These are phyloP conservation scores for Paracoccidioides lutzii DNA, from an alignment of 2,329 filamentous ascomycete species.

Conservation along the genomic window DNA sequence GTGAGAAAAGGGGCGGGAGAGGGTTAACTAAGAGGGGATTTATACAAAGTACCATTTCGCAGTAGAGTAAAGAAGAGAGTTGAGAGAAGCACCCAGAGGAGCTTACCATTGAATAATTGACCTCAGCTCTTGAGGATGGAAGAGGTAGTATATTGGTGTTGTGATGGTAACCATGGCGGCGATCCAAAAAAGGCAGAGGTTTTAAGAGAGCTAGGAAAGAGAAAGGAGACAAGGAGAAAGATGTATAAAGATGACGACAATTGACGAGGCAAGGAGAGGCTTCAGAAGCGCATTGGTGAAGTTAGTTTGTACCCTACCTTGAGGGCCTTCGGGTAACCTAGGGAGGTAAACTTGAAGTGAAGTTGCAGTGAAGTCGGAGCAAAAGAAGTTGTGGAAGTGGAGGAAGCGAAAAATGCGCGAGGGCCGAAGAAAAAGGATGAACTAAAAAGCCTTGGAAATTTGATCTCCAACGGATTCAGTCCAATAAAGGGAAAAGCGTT, in stretches of 20 bases:
- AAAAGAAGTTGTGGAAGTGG: too few species aligned
- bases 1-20: neutral
- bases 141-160: constrained; percentile 54
- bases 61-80: neutral
- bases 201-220: constrained; percentile 6
- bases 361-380: too few species aligned
- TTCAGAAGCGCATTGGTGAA: too few species aligned
- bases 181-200: constrained; percentile 6
- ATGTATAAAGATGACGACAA: too few species aligned
- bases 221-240: neutral
- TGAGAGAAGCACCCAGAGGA: neutral
- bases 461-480: neutral
- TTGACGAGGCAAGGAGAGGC: too few species aligned
- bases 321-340: too few species aligned
- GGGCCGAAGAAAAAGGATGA: too few species aligned
- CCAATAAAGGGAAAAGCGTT: too few species aligned
- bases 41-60: neutral
- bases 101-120: constrained; percentile 78
- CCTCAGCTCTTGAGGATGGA: constrained; percentile 67
- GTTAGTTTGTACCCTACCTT: too few species aligned
- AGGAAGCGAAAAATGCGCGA: too few species aligned
- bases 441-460: too few species aligned
- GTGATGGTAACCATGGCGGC: constrained; percentile 29
- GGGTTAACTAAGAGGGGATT: neutral
- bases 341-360: too few species aligned